Evolutionary conservation across 148 eudicot species (phyloP).

Genomic region (Polygonum maritimum): DNA sequence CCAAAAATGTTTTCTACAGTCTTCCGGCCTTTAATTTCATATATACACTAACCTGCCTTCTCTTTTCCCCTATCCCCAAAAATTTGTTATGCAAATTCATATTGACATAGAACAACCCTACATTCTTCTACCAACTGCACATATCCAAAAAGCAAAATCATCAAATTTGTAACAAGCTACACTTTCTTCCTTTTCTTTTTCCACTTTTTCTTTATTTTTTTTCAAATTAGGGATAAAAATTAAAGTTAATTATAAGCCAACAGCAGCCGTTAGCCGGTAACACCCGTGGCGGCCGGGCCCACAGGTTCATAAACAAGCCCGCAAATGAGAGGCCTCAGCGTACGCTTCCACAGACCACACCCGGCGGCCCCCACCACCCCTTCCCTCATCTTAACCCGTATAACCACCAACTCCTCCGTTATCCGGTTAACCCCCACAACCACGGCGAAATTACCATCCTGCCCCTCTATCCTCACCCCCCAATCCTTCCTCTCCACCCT

Average conservation of each 20-base stretch:
- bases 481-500: constrained; percentile 24
- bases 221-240: neutral
- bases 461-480: constrained; percentile 37
- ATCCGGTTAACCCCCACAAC: constrained; percentile 35
- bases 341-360: constrained; percentile 33
- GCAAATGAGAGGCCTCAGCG: constrained; percentile 26
- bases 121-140: neutral
- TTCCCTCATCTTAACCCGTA: constrained; percentile 35
- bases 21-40: too few relatives aligned
- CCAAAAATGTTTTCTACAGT: too few relatives aligned
- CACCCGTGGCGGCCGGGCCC: neutral
- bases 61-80: too few relatives aligned
- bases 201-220: neutral
- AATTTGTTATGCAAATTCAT: neutral
- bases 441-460: constrained; percentile 24
- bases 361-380: constrained; percentile 22
- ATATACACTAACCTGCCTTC: too few relatives aligned
- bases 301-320: constrained; percentile 19
- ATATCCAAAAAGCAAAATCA: neutral
- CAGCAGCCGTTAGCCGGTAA: neutral
- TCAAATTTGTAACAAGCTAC: neutral
- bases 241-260: neutral
- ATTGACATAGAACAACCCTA: neutral
- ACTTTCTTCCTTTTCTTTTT: neutral
- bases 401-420: constrained; percentile 38